Evolutionary conservation across 1,284 basidiomycete species (phyloP).

Genomic region (Cutaneotrichosporon sp.): DNA sequence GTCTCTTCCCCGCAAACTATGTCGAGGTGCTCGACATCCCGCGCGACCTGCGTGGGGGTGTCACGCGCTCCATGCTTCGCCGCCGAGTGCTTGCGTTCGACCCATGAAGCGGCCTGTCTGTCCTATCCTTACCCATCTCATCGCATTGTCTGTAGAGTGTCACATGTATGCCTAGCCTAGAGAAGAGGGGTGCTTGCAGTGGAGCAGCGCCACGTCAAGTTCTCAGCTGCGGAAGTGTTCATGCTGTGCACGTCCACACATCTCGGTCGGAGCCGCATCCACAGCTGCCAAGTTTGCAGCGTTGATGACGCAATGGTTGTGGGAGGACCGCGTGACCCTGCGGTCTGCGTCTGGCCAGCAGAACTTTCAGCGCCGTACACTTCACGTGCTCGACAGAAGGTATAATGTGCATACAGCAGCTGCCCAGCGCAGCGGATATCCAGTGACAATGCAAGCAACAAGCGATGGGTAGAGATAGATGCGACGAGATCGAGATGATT

Average conservation of each 20-base stretch:
- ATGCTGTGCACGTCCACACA: too few species aligned
- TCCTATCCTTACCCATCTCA: background rate
- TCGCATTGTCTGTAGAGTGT: background rate
- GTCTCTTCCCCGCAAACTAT: conserved; percentile 63
- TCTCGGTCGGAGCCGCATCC: too few species aligned
- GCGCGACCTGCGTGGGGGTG: conserved; percentile 25
- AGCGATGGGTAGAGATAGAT: conserved; percentile 1
- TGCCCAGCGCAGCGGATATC: conserved; percentile 15
- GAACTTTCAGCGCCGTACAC: too few species aligned
- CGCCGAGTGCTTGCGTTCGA: conserved; percentile 2
- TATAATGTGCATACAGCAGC: conserved; percentile 17
- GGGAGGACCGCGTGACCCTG: too few species aligned
- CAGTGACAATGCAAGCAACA: conserved; percentile 18
- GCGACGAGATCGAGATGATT: conserved; percentile 2
- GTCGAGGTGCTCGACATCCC: conserved; percentile 57
- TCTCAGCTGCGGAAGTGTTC: background rate
- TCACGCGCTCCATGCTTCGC: background rate
- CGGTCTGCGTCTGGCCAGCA: too few species aligned
- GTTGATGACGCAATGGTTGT: too few species aligned
- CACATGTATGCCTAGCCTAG: background rate
- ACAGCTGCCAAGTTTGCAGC: too few species aligned
- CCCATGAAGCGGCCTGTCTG: background rate
- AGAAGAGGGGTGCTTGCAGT: background rate
- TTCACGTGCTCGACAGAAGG: too few species aligned
- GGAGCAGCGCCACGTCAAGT: background rate